Base-by-base conservation (phyloP, 345 rosid species). In the Moringa oleifera region DNA sequence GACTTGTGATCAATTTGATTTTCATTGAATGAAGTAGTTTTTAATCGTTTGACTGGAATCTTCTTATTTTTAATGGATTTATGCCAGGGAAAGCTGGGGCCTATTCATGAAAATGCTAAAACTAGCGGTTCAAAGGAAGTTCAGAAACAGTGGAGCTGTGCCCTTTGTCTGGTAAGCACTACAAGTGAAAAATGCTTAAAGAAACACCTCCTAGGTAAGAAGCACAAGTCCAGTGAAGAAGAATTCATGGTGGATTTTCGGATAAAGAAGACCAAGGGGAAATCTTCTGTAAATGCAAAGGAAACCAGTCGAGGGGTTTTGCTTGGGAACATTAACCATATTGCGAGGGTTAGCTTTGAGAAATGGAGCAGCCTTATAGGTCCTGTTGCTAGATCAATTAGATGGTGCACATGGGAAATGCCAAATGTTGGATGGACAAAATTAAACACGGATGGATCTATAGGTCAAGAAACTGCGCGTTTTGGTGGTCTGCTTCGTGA, bases 401-500 rank as follows among this genome's bases (percentile, higher is more conserved):
- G 31, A 68, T 63, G 57, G 73, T 70, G 71, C 53, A 67, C 16
- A 61, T 77, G 78, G 81, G 37, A 61, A 69, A 73, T 65, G 53
- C 78, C 78, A 18, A 63, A 67, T 18, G 8, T 9, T 9, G 78
- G 81, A 19, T 77, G 81, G 54, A 61, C 59, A 64, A 77, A 77
- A 55, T 37, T 73, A 68, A 77, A 73, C 13, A 70, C 75, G 0
- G 81, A 77, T 64, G 78, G 81, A 68, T 77, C 78, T 4, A 59
- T 63, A 15, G 61, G 55, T 33, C 41, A 20, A 0, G 64, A 66
- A 58, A 67, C 70, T 47, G 69, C 75, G 0, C 37, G 75, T 67
- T 60, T 73, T 25, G 78, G 78, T 18, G 81, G 81, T 20, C 64
- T 77, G 65, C 62, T 77, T 18, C 75, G 81, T 25, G 65, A 77